phyloP scores from a whole-genome alignment of 2,329 filamentous ascomycete genomes.

The Claviceps africana region DNA sequence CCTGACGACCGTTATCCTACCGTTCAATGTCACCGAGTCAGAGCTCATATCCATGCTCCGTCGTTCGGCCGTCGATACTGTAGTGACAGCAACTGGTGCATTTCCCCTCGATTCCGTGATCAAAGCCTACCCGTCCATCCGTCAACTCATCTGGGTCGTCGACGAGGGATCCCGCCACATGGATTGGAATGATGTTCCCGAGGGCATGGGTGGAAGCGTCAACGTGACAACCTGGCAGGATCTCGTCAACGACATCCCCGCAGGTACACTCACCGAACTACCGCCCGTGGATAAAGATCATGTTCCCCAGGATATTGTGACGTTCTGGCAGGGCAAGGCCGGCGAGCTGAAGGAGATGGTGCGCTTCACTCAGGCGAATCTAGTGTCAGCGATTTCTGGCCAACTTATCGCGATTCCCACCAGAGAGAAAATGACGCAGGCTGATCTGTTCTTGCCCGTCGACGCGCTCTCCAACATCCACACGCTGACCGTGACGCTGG shows the following conservation, averaged over 20 bases:
- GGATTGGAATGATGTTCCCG: conserved; percentile 85
- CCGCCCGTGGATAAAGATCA: conserved; percentile 44
- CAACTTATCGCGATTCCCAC: conserved; percentile 65
- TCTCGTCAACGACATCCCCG: conserved; percentile 57
- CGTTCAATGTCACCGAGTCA: conserved; percentile 61
- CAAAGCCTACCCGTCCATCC: conserved; percentile 54
- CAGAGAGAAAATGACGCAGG: conserved; percentile 55
- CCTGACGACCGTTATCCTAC: conserved; percentile 70
- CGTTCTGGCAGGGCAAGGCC: conserved; percentile 49
- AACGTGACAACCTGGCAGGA: conserved; percentile 91
- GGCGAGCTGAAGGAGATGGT: conserved; percentile 53
- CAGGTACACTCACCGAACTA: conserved; percentile 45
- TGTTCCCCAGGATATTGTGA: conserved; percentile 39
- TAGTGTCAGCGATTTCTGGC: conserved; percentile 75
- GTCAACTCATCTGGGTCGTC: conserved; percentile 80
- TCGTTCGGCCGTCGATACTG: conserved; percentile 59
- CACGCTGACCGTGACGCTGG: conserved; percentile 64
- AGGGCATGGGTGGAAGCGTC: conserved; percentile 58
- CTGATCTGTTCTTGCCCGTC: conserved; percentile 74
- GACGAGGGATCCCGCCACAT: conserved; percentile 83
- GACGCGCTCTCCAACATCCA: conserved; percentile 71
- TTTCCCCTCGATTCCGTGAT: conserved; percentile 65
- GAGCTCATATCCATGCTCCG: conserved; percentile 58
- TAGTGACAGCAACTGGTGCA: conserved; percentile 76
- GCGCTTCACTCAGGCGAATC: conserved; percentile 66